These are phyloP conservation scores for Penicillium roqueforti DNA, from an alignment of 495 filamentous ascomycete species.

Conservation along the genomic window DNA sequence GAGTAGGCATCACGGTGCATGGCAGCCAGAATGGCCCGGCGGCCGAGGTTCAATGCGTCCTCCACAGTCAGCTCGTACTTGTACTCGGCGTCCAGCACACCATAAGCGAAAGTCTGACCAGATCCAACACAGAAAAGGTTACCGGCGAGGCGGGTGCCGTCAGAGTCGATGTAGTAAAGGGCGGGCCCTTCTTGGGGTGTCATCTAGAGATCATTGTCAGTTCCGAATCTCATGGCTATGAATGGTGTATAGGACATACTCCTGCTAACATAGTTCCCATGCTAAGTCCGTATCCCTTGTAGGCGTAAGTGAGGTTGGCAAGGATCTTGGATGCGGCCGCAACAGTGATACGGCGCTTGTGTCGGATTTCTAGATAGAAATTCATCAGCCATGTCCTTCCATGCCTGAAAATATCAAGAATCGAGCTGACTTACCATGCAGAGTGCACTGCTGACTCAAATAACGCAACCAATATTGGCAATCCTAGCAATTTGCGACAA, in stretches of 20 bases:
- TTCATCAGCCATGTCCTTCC: slow-evolving; percentile 6
- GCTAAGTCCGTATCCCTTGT: slow-evolving; percentile 95
- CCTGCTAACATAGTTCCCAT: slow-evolving; percentile 99
- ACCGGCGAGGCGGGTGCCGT: slow-evolving; percentile 87
- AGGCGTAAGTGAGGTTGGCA: slow-evolving; percentile 93
- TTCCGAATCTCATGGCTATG: background rate
- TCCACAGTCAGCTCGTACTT: slow-evolving; percentile 77
- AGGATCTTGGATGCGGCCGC: slow-evolving; percentile 98
- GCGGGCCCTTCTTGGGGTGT: slow-evolving; percentile 94
- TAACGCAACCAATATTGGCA: slow-evolving; percentile 99
- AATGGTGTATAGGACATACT: slow-evolving; percentile 43
- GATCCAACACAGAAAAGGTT: slow-evolving; percentile 98
- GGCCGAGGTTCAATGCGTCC: slow-evolving; percentile 85
- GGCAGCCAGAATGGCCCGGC: slow-evolving; percentile 89
- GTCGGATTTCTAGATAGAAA: slow-evolving; percentile 65
- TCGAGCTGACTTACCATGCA: slow-evolving; percentile 57
- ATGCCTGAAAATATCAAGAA: background rate
- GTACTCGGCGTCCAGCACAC: slow-evolving; percentile 95
- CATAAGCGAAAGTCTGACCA: slow-evolving; percentile 98
- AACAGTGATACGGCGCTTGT: slow-evolving; percentile 97
- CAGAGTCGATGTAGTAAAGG: slow-evolving; percentile 98
- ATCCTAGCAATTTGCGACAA: slow-evolving; percentile 52
- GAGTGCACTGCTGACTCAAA: slow-evolving; percentile 96
- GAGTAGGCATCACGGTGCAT: slow-evolving; percentile 98
- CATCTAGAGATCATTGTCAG: slow-evolving; percentile 27